Percentiles rank a stretch among this genome's conserved stretches.
These are phyloP conservation scores for Ophiosphaerella korrae DNA, from an alignment of 2,329 filamentous ascomycete species.

Conservation along the genomic window DNA sequence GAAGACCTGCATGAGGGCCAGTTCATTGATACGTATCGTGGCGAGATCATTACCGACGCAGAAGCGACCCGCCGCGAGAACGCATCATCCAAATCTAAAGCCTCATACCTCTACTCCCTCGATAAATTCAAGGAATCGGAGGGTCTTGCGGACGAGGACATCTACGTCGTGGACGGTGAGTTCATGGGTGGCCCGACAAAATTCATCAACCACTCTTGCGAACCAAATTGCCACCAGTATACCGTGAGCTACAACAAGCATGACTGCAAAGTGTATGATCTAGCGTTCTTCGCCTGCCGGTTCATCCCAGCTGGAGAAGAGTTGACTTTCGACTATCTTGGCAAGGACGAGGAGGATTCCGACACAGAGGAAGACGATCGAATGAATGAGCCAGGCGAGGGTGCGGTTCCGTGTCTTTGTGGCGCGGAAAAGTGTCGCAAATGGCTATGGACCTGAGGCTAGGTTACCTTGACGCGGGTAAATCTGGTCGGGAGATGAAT, in stretches of 20 bases:
- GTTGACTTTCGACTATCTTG: slow-evolving; percentile 80
- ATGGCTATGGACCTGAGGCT: slow-evolving; percentile 63
- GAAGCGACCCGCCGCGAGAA: slow-evolving; percentile 70
- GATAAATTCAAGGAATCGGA: slow-evolving; percentile 76
- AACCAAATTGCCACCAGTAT: slow-evolving; percentile 80
- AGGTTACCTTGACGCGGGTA: too few relatives aligned
- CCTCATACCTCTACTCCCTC: slow-evolving; percentile 78
- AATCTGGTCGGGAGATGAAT: too few relatives aligned
- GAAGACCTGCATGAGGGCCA: slow-evolving; percentile 71
- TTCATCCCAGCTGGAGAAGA: slow-evolving; percentile 71
- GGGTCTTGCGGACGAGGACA: slow-evolving; percentile 50
- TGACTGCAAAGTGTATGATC: slow-evolving; percentile 74
- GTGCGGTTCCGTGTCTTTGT: slow-evolving; percentile 58
- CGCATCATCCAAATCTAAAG: slow-evolving; percentile 64
- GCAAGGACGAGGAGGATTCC: slow-evolving; percentile 57
- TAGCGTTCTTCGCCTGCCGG: slow-evolving; percentile 74
- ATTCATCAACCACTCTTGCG: slow-evolving; percentile 83
- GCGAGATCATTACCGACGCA: slow-evolving; percentile 58
- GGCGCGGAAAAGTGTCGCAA: slow-evolving; percentile 69
- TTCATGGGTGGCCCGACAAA: slow-evolving; percentile 78
- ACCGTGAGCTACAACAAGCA: slow-evolving; percentile 78
- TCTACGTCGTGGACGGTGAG: slow-evolving; percentile 66
- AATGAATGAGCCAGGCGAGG: slow-evolving; percentile 56
- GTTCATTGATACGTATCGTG: slow-evolving; percentile 80
- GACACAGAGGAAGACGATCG: slow-evolving; percentile 48